phyloP scores from a whole-genome alignment of 2,329 filamentous ascomycete species.

The Claviceps maximensis region DNA sequence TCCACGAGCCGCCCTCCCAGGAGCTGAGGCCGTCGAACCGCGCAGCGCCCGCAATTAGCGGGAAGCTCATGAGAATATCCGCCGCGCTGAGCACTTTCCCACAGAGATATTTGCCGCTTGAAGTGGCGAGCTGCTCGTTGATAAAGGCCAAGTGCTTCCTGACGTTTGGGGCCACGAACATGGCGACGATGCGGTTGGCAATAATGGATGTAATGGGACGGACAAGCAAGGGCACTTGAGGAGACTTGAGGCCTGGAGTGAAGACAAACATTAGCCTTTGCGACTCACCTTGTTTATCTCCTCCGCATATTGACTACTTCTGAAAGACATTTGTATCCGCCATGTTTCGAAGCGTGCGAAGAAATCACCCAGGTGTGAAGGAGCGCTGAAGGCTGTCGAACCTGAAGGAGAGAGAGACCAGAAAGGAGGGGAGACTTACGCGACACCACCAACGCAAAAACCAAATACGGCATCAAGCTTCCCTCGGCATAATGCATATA shows the following conservation, averaged over 20 bases:
- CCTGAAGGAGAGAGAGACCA: not conserved
- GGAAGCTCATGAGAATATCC: slow-evolving; percentile 41
- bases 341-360: not conserved
- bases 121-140: slow-evolving; percentile 34
- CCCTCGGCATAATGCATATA: slow-evolving; percentile 80
- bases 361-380: not conserved
- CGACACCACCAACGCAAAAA: slow-evolving; percentile 48
- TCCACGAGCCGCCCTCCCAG: slow-evolving; percentile 28
- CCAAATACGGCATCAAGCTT: slow-evolving; percentile 59
- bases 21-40: slow-evolving; percentile 26
- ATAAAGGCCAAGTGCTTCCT: slow-evolving; percentile 35
- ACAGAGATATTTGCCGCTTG: slow-evolving; percentile 34
- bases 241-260: slow-evolving; percentile 27
- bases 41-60: slow-evolving; percentile 30
- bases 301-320: not conserved
- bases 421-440: slow-evolving; percentile 21
- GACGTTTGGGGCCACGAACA: slow-evolving; percentile 34
- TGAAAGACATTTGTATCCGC: not conserved
- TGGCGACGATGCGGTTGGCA: slow-evolving; percentile 25
- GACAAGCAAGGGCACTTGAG: slow-evolving; percentile 37
- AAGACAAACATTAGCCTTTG: not conserved
- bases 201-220: slow-evolving; percentile 36
- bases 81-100: slow-evolving; percentile 35
- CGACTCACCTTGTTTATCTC: not conserved
- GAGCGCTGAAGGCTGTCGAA: too few species aligned